Evolutionary conservation across 2,329 filamentous ascomycete genomes (phyloP).

Genomic region (Cladobotryum mycophilum): DNA sequence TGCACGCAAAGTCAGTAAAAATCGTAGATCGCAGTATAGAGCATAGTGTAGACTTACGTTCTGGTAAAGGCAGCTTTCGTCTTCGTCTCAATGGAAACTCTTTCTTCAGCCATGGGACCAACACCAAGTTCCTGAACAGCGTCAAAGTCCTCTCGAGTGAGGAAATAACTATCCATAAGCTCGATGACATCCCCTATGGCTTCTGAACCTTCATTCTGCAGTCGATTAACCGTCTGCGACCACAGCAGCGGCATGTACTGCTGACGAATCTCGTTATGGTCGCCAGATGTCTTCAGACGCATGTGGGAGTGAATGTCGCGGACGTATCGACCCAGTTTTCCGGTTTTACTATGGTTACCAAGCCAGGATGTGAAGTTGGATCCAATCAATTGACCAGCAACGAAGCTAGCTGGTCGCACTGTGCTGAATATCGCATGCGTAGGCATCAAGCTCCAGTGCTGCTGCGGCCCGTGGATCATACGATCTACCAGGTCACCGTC

Average conservation of each 20-base stretch:
- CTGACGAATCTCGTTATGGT: slow-evolving; percentile 89
- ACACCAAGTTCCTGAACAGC: slow-evolving; percentile 86
- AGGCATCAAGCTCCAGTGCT: slow-evolving; percentile 98
- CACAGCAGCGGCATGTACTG: slow-evolving; percentile 89
- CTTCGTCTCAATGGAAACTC: slow-evolving; percentile 72
- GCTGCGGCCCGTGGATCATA: slow-evolving; percentile 97
- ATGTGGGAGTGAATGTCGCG: slow-evolving; percentile 98
- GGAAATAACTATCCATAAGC: slow-evolving; percentile 93
- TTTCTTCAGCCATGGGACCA: slow-evolving; percentile 71
- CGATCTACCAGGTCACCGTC: slow-evolving; percentile 93
- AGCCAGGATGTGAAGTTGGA: slow-evolving; percentile 87
- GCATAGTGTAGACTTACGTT: slow-evolving; percentile 50
- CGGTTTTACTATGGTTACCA: slow-evolving; percentile 85
- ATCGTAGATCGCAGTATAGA: neutral
- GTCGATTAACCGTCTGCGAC: slow-evolving; percentile 67
- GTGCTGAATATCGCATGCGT: slow-evolving; percentile 94
- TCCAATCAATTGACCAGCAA: slow-evolving; percentile 69
- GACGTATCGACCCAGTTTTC: slow-evolving; percentile 70
- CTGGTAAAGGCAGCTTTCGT: slow-evolving; percentile 88
- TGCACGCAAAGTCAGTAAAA: slow-evolving; percentile 5
- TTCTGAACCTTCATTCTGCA: slow-evolving; percentile 76
- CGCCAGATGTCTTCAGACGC: slow-evolving; percentile 82
- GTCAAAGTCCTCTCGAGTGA: slow-evolving; percentile 93
- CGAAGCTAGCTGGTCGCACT: slow-evolving; percentile 81
- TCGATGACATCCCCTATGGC: slow-evolving; percentile 78